Base-by-base conservation (phyloP, 2,329 filamentous ascomycete species). In the Amauroascus niger region DNA sequence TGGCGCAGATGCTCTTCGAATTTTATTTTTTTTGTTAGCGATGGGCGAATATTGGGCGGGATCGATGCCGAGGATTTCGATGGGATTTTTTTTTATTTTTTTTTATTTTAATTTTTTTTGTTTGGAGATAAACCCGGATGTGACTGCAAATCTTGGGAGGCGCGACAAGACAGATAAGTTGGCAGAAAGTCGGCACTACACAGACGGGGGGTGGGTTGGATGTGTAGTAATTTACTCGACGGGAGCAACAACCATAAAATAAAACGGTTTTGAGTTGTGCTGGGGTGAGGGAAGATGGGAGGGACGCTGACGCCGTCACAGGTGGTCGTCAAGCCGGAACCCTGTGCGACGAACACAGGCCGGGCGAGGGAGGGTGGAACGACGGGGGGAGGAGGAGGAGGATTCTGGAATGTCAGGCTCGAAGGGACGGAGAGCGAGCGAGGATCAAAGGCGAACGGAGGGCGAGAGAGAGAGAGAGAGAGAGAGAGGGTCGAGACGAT, bases 271-370 rank as follows among this genome's bases (percentile, higher is more conserved):
- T 35, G 49, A 14, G 28, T 30, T 50, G 48, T 24, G 20, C 13
- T n/a, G 11, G 18, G 16, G 39, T 2, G 16, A 18, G n/a, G 16
- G 26, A n/a, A 24, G 18, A 18, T 22, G 35, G 14, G 47, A 22
- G 28, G 39, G 28, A 33, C 49, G 35, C 49, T 28, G 49, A 35
- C 14, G 18, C 49, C 39, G 49, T 44, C 9, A 51, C 49, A 44
- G 16, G 26, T 44, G 39, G 13, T 51, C 16, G 26, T 51, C 32
- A 44, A 51, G 39, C 49, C 49, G 49, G n/a, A 43, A 44, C 11
- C 11, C 26, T 51, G 49, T 51, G 49, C 26, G 49, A 51, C 49
- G 49, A 51, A 44, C 26, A 35, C 26, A 35, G 14, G 49, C 44
- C 28, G 49, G 32, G 46, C 14, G 6, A 18, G 7, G 22, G 47